Evolutionary conservation across 2,329 filamentous ascomycete genomes (phyloP).

Genomic region (Epichloe amarillans): DNA sequence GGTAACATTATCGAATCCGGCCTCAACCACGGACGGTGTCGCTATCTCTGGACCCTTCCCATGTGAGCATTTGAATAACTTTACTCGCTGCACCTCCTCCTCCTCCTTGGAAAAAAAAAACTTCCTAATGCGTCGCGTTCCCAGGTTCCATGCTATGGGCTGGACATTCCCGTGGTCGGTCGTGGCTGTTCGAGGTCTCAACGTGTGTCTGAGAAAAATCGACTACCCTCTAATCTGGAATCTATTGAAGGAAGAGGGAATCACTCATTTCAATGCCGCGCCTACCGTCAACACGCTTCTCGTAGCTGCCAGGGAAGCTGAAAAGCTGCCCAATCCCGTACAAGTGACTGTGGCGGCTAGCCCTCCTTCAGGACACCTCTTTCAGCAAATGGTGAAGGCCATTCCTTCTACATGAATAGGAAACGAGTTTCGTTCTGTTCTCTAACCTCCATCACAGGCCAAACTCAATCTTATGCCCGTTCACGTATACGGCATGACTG

Average conservation of each 20-base stretch:
- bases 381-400: conserved; percentile 71
- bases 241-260: conserved; percentile 68
- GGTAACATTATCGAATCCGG: conserved; percentile 83
- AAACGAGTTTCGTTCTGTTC: too few relatives aligned
- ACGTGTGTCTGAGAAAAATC: conserved; percentile 88
- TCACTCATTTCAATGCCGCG: conserved; percentile 93
- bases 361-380: conserved; percentile 78
- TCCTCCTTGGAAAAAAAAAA: neutral
- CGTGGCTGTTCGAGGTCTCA: conserved; percentile 86
- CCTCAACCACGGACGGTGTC: conserved; percentile 62
- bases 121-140: neutral
- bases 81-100: too few relatives aligned
- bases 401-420: too few relatives aligned
- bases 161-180: conserved; percentile 91
- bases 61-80: conserved; percentile 42
- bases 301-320: conserved; percentile 66
- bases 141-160: conserved; percentile 51
- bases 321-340: conserved; percentile 54
- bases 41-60: conserved; percentile 83
- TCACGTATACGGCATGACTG: conserved; percentile 76
- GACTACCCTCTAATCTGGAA: conserved; percentile 91
- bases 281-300: conserved; percentile 93
- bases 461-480: conserved; percentile 75
- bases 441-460: conserved; percentile 14
- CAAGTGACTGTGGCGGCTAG: conserved; percentile 86